Conservation (phyloP, 129 eudicot species). For the Flaveria bidentis region DNA sequence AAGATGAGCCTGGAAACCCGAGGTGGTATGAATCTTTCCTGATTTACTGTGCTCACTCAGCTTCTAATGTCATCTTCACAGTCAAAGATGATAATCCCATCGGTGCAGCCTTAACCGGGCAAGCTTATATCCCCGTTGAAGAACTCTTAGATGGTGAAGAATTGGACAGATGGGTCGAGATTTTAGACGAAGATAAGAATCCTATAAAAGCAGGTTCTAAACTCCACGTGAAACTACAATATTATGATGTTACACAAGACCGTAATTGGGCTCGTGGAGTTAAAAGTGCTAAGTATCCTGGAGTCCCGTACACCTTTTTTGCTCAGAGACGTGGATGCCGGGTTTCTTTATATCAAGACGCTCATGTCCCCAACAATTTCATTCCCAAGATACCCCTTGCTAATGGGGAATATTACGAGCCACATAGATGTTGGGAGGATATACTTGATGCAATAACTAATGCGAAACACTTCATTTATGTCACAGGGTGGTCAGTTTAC, state of each 20-base stretch:
- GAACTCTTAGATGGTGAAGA: constrained; percentile 67
- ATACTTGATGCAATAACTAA: constrained; percentile 67
- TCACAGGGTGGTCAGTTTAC: constrained; percentile 80
- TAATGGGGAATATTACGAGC: constrained; percentile 60
- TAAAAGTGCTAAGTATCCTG: constrained; percentile 57
- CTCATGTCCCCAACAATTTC: constrained; percentile 69
- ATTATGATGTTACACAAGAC: constrained; percentile 62
- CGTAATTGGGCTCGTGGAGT: constrained; percentile 61
- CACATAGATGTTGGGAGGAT: constrained; percentile 78
- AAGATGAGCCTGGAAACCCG: constrained; percentile 56
- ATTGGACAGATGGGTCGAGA: constrained; percentile 63
- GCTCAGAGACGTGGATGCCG: constrained; percentile 61
- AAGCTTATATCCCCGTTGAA: constrained; percentile 65
- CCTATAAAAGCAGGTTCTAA: constrained; percentile 61
- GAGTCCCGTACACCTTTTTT: constrained; percentile 73
- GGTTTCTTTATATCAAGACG: constrained; percentile 71
- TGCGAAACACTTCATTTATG: constrained; percentile 69
- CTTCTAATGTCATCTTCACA: constrained; percentile 67
- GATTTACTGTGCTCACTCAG: constrained; percentile 69
- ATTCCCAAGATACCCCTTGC: constrained; percentile 62
- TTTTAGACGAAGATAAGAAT: constrained; percentile 55
- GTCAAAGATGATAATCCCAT: constrained; percentile 68
- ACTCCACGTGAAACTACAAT: constrained; percentile 67
- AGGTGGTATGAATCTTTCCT: constrained; percentile 78
- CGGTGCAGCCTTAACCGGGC: constrained; percentile 71